Percentiles rank a stretch among this genome's conserved stretches.
phyloP scores from a whole-genome alignment of 257 asterid species.

The Parsonsia alboflavescens region DNA sequence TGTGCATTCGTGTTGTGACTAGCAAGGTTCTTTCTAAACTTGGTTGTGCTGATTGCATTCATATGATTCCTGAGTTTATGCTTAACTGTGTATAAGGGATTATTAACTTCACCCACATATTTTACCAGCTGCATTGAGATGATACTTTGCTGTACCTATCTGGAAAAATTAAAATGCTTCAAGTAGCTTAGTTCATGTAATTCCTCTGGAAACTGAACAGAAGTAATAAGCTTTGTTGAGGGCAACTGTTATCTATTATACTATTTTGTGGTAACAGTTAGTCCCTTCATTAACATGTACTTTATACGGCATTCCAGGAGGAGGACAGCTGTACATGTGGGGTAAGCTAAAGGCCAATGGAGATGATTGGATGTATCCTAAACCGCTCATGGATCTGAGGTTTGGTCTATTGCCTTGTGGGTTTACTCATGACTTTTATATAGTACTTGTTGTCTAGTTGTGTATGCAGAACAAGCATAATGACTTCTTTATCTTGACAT shows the following conservation, averaged over 20 bases:
- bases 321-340: slow-evolving; percentile 99
- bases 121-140: not conserved
- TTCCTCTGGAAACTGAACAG: not conserved
- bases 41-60: too few species aligned
- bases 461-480: not conserved
- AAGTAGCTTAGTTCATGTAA: not conserved
- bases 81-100: not conserved
- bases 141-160: not conserved
- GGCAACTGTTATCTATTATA: too few species aligned
- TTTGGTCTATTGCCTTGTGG: slow-evolving; percentile 24
- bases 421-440: not conserved
- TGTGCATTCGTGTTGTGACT: not conserved
- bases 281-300: not conserved
- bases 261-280: not conserved
- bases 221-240: not conserved
- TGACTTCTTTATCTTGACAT: not conserved
- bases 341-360: slow-evolving; percentile 88
- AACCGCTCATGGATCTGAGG: slow-evolving; percentile 97
- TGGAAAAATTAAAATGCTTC: not conserved
- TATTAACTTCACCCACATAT: not conserved
- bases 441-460: not conserved
- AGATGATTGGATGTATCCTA: slow-evolving; percentile 99
- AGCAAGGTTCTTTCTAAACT: too few species aligned
- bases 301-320: slow-evolving; percentile 47
- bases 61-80: too few species aligned